Evolutionary conservation across 169 alveolate genomes (phyloP).

Genomic region (Cryptosporidium sp.): DNA sequence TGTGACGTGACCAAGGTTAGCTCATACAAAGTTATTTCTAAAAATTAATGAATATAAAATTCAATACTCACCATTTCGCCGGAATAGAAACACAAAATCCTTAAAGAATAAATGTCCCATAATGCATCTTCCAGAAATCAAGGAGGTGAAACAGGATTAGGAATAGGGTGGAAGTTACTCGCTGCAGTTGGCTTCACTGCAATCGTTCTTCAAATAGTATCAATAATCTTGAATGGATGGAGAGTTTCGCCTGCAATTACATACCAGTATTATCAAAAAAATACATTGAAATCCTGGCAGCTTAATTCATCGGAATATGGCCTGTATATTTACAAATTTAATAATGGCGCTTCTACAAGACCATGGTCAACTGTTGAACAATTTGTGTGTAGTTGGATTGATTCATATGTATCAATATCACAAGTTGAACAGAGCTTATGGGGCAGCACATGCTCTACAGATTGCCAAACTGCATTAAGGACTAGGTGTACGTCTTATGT

Average conservation of each 20-base stretch:
- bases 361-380: conserved; percentile 76
- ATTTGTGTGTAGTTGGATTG: conserved; percentile 68
- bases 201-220: conserved; percentile 56
- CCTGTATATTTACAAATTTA: conserved; percentile 39
- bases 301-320: conserved; percentile 52
- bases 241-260: conserved; percentile 69
- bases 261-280: conserved; percentile 53
- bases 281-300: conserved; percentile 46
- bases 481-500: conserved; percentile 71
- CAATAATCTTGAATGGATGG: conserved; percentile 70
- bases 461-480: conserved; percentile 73
- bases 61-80: background rate
- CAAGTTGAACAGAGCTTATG: conserved; percentile 65
- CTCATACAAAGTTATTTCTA: background rate
- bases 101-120: conserved; percentile 18
- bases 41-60: conserved; percentile 1
- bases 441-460: conserved; percentile 71
- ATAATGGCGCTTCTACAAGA: conserved; percentile 69
- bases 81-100: background rate
- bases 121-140: conserved; percentile 64
- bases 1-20: conserved; percentile 6
- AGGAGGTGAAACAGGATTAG: conserved; percentile 37
- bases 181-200: conserved; percentile 69
- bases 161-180: conserved; percentile 65
- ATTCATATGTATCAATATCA: conserved; percentile 56